phyloP scores from a whole-genome alignment of 768 basidiomycete genomes.

The Suillus lakei region DNA sequence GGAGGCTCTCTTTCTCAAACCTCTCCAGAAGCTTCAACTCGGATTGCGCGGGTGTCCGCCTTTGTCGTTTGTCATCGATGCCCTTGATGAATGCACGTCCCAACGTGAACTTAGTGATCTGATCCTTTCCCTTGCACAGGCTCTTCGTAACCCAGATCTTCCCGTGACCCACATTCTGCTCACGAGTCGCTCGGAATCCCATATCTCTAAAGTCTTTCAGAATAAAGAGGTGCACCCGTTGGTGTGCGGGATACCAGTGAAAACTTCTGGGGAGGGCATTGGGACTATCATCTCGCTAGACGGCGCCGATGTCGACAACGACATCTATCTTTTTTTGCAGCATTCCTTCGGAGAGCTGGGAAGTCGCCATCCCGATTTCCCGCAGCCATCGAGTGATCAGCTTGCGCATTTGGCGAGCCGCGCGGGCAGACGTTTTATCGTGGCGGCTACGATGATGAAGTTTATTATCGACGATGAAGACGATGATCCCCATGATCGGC shows the following conservation, averaged over 20 bases:
- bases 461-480: background rate
- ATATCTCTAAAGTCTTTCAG: background rate
- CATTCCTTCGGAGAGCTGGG: background rate
- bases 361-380: background rate
- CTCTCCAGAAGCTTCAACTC: background rate
- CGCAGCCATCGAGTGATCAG: background rate
- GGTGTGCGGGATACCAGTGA: background rate
- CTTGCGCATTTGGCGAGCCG: background rate
- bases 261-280: background rate
- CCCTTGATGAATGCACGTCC: background rate
- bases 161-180: background rate
- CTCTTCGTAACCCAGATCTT: background rate
- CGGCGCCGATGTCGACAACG: background rate
- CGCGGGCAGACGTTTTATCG: background rate
- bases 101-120: background rate
- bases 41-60: background rate
- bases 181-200: background rate
- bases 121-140: background rate
- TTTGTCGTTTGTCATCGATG: background rate
- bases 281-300: background rate
- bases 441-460: background rate
- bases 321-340: background rate
- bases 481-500: background rate
- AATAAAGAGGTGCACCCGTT: background rate
- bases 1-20: background rate